Base-by-base conservation (phyloP, 1,284 basidiomycete genomes). In the Pseudozyma thailandica region DNA sequence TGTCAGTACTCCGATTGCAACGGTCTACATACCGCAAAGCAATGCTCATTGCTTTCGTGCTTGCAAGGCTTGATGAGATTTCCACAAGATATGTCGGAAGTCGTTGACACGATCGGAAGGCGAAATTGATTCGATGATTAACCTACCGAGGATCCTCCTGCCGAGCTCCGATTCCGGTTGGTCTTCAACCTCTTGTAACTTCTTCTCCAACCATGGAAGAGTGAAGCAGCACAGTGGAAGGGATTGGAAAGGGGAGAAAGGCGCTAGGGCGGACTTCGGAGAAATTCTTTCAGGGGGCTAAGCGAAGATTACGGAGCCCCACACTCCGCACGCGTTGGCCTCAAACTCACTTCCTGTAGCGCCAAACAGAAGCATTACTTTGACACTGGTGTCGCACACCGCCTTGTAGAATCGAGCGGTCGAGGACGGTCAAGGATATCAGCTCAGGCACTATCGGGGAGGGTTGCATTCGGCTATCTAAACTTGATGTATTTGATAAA, bases 1-100 rank as follows among this genome's bases (percentile, higher is more conserved):
- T 89, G 62, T 20, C 12, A 27, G 0, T 18, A n/a, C 3, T 7
- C 4, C 5, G 1, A 3, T 44, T 13, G 8, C 28, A 44, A 8
- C 9, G 16, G 23, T 42, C 9, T 39, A 10, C 5, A 21, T 42
- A 21, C 18, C 25, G n/a, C 39, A 21, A 31, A 7, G 8, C 30
- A 8, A 8, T 31, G 7, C 30, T 31, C 30, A 31, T 15, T 31
- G 8, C 30, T 31, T 31, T 31, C 30, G 15, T 15, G 15, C 8
- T 15, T 31, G 30, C 30, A 7, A n/a, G 30, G 8, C 30, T 7
- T 31, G 30, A 31, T 6, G 44, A 35, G n/a, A n/a, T n/a, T n/a
- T n/a, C n/a, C n/a, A n/a, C n/a, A 38, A 33, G 44, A 48, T 20
- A 37, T 20, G 16, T 26, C 46, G 26, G 44, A 46, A 46, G 27